A percentile compares a stretch with the other conserved stretches of the same genome.
phyloP scores from a whole-genome alignment of 768 basidiomycete genomes.

The Tulasnella calospora region DNA sequence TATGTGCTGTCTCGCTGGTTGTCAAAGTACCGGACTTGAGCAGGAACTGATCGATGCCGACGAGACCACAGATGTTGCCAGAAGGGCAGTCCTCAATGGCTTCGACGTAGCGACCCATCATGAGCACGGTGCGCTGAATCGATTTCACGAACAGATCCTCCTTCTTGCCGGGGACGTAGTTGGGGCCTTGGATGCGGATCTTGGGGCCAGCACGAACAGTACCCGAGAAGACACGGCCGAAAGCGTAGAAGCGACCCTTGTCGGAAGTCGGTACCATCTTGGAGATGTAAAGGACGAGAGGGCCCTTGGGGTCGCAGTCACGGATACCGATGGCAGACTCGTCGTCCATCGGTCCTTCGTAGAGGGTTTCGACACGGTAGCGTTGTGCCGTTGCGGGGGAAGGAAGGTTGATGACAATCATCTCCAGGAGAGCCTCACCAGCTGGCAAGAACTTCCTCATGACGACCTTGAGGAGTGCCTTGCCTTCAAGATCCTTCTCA shows the following conservation, averaged over 20 bases:
- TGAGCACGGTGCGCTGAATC: slow-evolving; percentile 96
- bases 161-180: slow-evolving; percentile 98
- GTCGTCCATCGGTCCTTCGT: slow-evolving; percentile 99
- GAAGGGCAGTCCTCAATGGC: slow-evolving; percentile 99
- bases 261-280: slow-evolving; percentile 99
- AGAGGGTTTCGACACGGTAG: slow-evolving; percentile 98
- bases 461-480: slow-evolving; percentile 90
- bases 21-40: slow-evolving; percentile 99
- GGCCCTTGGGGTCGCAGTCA: slow-evolving; percentile 94
- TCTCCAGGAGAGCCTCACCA: slow-evolving; percentile 96
- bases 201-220: slow-evolving; percentile 96
- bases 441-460: slow-evolving; percentile 99
- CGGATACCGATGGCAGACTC: slow-evolving; percentile 98
- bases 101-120: slow-evolving; percentile 99
- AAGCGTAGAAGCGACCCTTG: slow-evolving; percentile 99
- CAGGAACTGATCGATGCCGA: slow-evolving; percentile 99
- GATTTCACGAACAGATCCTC: slow-evolving; percentile 97
- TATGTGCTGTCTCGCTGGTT: slow-evolving; percentile 96
- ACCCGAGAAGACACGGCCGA: slow-evolving; percentile 99
- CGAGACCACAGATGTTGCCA: slow-evolving; percentile 98
- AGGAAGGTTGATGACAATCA: slow-evolving; percentile 99
- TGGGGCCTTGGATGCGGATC: slow-evolving; percentile 98
- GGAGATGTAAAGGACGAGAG: slow-evolving; percentile 96
- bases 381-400: slow-evolving; percentile 95
- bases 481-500: slow-evolving; percentile 92